A percentile compares a stretch with the other conserved stretches of the same genome.
Evolutionary conservation across 306 rosid species (phyloP).

Genomic region (Hippophae rhamnoides): DNA sequence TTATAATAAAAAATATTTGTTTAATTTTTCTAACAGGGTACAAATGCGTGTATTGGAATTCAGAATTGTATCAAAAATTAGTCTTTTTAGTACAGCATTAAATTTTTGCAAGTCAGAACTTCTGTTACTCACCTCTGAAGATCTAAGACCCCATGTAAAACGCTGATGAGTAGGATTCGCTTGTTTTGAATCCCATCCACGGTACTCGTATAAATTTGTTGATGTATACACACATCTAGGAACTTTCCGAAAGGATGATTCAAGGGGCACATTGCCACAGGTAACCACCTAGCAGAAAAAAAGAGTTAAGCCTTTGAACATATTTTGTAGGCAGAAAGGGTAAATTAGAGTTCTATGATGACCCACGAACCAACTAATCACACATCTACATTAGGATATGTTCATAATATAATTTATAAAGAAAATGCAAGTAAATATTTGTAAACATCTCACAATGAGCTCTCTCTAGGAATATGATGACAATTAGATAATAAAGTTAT

Average conservation of each 20-base stretch:
- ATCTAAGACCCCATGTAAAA: constrained; percentile 93
- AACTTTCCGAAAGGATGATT: constrained; percentile 83
- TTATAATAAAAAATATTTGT: too few relatives aligned
- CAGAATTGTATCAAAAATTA: not conserved
- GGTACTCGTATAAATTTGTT: constrained; percentile 82
- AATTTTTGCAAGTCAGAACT: constrained; percentile 1
- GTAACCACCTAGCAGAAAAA: constrained; percentile 73
- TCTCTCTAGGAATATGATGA: too few relatives aligned
- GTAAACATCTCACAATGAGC: too few relatives aligned
- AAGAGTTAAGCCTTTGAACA: constrained; percentile 4
- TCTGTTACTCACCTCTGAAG: constrained; percentile 60
- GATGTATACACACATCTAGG: constrained; percentile 97
- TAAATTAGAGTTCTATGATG: too few relatives aligned
- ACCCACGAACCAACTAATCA: too few relatives aligned
- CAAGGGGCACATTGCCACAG: constrained; percentile 94
- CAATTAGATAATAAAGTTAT: too few relatives aligned
- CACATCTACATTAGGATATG: too few relatives aligned
- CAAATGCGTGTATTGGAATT: too few relatives aligned
- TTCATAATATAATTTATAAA: too few relatives aligned
- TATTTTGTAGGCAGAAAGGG: constrained; percentile 1
- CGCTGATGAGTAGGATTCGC: constrained; percentile 88
- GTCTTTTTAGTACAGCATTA: not conserved
- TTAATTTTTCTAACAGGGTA: too few relatives aligned
- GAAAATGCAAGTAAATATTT: too few relatives aligned
- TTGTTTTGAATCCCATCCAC: constrained; percentile 96